Base-by-base conservation (phyloP, 441 rosid species). In the Syzygium malaccense region DNA sequence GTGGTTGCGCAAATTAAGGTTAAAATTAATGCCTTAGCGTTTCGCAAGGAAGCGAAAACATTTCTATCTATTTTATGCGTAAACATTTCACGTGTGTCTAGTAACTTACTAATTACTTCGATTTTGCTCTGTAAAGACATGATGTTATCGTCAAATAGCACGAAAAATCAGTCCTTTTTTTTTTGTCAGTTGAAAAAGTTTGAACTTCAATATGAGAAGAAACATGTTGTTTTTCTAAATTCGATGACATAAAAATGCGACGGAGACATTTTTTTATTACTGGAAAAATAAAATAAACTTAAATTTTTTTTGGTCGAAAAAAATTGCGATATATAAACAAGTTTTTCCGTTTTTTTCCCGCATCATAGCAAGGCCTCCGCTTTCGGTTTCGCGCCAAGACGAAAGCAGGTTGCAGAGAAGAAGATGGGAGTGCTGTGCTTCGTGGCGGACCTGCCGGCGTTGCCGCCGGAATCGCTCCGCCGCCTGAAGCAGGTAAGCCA, bases 401-500 rank as follows among this genome's bases (percentile, higher is more conserved):
- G 83, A 41, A 7, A 75, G 83, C 51, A 75, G 83, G 83, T 2
- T 75, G 83, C 51, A 86, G 88, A 75, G 89, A 88, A 75, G 89
- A 88, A 60, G 90, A 96, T 96, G 98, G 98, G 91, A 88, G 89
- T 93, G 19, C 25, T 95, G 55, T 97, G 97, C 85, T 96, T 95
- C 92, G 93, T 96, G 85, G 88, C 95, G 92, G 98, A 97, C 94
- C 92, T 97, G 57, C 93, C 96, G 2, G 91, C 92, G 91, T 90
- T 96, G 28, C 87, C 96, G 64, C 95, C 96, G 90, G 87, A 95
- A 84, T 89, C 92, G 90, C 92, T 96, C 51, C 92, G 89, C 88
- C 93, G 95, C 88, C 87, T 96, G 64, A 94, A 96, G 93, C 97
- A 97, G 97, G 99, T 96, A 86, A 41, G 19, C 55, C 58, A 45